Evolutionary conservation across 139 green algal species (phyloP).

Genomic region (Coelastrella sp.): DNA sequence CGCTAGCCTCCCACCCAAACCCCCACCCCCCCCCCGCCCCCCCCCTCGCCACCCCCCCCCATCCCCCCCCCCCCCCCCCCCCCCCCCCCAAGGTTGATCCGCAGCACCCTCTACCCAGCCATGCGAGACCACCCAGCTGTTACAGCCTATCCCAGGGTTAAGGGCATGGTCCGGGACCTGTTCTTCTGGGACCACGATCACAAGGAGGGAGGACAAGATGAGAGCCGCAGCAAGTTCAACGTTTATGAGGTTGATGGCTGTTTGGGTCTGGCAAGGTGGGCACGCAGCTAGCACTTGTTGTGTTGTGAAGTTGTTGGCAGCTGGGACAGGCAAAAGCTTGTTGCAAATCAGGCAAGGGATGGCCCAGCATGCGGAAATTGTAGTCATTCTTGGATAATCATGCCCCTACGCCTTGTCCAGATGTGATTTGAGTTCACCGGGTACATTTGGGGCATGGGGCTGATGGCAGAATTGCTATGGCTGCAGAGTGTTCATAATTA

Average conservation of each 20-base stretch:
- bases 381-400: no score
- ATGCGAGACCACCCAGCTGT: slow-evolving; percentile 64
- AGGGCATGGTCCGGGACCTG: slow-evolving; percentile 63
- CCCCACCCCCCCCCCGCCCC: no score
- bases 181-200: slow-evolving; percentile 76
- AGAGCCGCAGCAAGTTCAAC: slow-evolving; percentile 74
- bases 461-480: no score
- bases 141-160: slow-evolving; percentile 52
- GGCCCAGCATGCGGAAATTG: no score
- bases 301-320: neutral
- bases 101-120: slow-evolving; percentile 57
- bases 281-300: neutral
- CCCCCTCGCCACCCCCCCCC: no score
- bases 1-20: no score
- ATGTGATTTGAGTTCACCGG: no score
- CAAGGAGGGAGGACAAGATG: slow-evolving; percentile 63
- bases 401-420: no score
- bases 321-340: neutral
- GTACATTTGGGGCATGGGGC: no score
- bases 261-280: slow-evolving; percentile 62
- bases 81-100: neutral
- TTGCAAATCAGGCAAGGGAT: neutral
- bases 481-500: no score
- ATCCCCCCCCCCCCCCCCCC: neutral
- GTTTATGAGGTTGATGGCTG: slow-evolving; percentile 65